Base-by-base conservation (phyloP, 1,284 basidiomycete genomes). In the Phellopilus nigrolimitatus region DNA sequence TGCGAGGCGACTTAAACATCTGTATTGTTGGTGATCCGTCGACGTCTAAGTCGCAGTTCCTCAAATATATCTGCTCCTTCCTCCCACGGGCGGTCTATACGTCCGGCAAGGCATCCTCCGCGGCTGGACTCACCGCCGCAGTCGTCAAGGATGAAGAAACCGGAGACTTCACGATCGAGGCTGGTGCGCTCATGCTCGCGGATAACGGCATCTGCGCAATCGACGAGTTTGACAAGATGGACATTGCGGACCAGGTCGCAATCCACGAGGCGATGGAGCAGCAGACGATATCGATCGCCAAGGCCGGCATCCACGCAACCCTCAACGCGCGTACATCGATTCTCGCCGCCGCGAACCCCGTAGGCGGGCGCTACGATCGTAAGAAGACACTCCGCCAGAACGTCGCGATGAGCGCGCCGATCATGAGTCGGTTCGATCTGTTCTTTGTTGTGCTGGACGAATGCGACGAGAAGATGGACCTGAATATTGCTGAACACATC, bases 211-310 rank as follows among this genome's bases (percentile, higher is more conserved):
- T 99, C 66, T 99, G 97, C 64, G 95, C 95, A 12, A 99, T 99
- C 63, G 97, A 99, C 73, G 97, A 99, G 69, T 99, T 99, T 66
- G 95, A 99, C 80, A 99, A 99, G 73, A 99, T 99, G 97, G 95
- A 99, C 68, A 82, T 98, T 42, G 85, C 91, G 2, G 97, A 99
- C 68, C 97, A 99, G 68, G 94, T 99, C 38, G 97, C 97, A 30
- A 99, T 99, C 60, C 97, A 99, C 78, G 95, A 99, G 77, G 95
- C 97, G 1, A 99, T 99, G 95, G 95, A 99, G 82, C 95, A 99
- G 71, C 95, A 99, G 73, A 99, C 95, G 1, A 98, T 99, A 63
- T 97, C 94, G 30, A 98, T 99, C 60, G 97, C 97, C 48, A 99
- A 99, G 68, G 97, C 97, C 2, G 97, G 97, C 56, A 98, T 99